Base-by-base conservation (phyloP, 148 eudicot species). In the Rhododendron ferrugineum region DNA sequence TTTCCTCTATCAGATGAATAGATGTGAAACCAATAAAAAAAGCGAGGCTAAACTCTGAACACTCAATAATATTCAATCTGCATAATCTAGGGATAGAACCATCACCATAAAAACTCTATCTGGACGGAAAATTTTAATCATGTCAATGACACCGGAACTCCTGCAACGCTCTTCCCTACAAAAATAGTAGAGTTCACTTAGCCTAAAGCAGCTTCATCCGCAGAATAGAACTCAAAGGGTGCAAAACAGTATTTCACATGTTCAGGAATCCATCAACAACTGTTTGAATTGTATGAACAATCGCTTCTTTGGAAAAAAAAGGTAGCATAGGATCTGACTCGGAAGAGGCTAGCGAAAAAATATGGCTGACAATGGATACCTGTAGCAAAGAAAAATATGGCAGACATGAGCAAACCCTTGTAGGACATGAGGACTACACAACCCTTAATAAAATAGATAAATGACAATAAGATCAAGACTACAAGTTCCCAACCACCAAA, bases 211-310 rank as follows among this genome's bases (percentile, higher is more conserved):
- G 49, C 28, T 13, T 77, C 40, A 75, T 18, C 5, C 81, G 81
- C 44, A 87, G 23, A 87, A 52, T 1, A 54, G 50, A 66, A 85
- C 47, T 78, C 47, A 62, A 82, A 85, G 78, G 56, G 42, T 83
- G 36, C n/a, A 76, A 78, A 58, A 88, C 64, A 70, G 68, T 60
- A 87, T 44, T 56, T 76, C 89, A 96, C 98, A 89, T 88, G 85
- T 94, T 95, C 89, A 97, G 88, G 88, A 97, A 97, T 84, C 98
- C 99, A 91, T 97, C 99, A 42, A 97, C 98, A 77, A 97, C 95
- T 68, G 98, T 92, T 84, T 86, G 93, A 84, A 97, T 91, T 82
- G 98, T 95, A 90, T 76, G 87, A 85, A 88, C 89, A 85, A 95
- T 88, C 37, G 87, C 87, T 74, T 92, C 91, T 90, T 83, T 92